Evolutionary conservation across 768 basidiomycete genomes (phyloP).

Genomic region (Russula dissimulans): DNA sequence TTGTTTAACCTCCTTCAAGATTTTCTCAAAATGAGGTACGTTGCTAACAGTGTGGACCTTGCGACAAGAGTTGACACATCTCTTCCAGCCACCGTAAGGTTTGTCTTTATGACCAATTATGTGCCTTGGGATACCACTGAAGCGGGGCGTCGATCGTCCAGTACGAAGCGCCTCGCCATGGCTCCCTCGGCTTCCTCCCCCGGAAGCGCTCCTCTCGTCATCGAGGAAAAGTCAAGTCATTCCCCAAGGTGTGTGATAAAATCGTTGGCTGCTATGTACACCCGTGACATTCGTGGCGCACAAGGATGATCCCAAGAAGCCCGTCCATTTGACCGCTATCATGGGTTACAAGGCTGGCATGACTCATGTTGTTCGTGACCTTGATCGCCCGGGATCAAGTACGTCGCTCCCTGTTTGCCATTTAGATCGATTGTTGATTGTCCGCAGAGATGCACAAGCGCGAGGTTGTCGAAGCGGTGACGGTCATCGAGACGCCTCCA

Average conservation of each 20-base stretch:
- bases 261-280: background rate
- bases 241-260: slow-evolving; percentile 73
- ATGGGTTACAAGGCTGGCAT: slow-evolving; percentile 99
- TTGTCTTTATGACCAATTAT: slow-evolving; percentile 19
- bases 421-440: background rate
- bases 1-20: slow-evolving; percentile 16
- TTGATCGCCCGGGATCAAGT: slow-evolving; percentile 99
- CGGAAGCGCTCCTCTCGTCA: slow-evolving; percentile 95
- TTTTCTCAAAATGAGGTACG: slow-evolving; percentile 32
- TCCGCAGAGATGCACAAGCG: slow-evolving; percentile 97
- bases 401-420: slow-evolving; percentile 29
- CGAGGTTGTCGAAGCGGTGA: slow-evolving; percentile 97
- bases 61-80: slow-evolving; percentile 15
- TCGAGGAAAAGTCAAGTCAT: slow-evolving; percentile 98
- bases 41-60: background rate
- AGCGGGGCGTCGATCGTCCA: slow-evolving; percentile 30
- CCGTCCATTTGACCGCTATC: slow-evolving; percentile 94
- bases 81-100: slow-evolving; percentile 80
- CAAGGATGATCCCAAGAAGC: slow-evolving; percentile 99
- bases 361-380: slow-evolving; percentile 98
- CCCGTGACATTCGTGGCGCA: background rate
- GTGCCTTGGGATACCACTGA: slow-evolving; percentile 22
- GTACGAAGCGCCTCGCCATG: slow-evolving; percentile 98
- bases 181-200: slow-evolving; percentile 95
- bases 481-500: slow-evolving; percentile 93